Conservation (phyloP, 495 filamentous ascomycete genomes). For the Xylaria sp. region DNA sequence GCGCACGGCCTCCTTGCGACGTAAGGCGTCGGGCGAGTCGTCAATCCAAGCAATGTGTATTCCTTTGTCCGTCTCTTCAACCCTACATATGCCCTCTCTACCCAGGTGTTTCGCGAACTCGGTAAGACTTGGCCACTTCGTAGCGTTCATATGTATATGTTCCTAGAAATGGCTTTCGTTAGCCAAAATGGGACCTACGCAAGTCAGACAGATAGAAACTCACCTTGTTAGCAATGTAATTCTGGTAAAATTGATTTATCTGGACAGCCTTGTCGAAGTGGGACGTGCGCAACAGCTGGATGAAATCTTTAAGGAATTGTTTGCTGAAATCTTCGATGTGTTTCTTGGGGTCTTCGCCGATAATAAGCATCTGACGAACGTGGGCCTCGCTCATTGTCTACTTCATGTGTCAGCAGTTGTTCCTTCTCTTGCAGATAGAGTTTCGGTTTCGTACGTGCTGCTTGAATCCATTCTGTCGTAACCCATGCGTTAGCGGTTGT, state of each 20-base stretch:
- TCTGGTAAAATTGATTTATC: constrained; percentile 92
- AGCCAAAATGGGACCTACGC: not conserved
- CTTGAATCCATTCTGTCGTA: no score
- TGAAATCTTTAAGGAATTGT: constrained; percentile 82
- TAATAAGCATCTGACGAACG: constrained; percentile 82
- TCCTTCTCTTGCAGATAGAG: not conserved
- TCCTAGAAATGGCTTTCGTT: constrained; percentile 44
- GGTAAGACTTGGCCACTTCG: constrained; percentile 81
- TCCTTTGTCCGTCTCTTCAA: constrained; percentile 90
- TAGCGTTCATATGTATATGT: constrained; percentile 94
- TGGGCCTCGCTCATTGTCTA: constrained; percentile 70
- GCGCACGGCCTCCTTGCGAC: constrained; percentile 77
- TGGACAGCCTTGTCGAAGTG: constrained; percentile 88
- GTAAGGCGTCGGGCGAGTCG: constrained; percentile 81
- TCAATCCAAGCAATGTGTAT: constrained; percentile 90
- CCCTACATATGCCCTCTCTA: constrained; percentile 80
- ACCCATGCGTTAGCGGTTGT: not conserved
- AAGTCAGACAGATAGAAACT: not conserved
- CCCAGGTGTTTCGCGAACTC: constrained; percentile 89
- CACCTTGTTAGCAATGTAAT: constrained; percentile 73
- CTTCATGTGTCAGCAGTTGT: not conserved
- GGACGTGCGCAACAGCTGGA: constrained; percentile 72
- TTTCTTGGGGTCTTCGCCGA: constrained; percentile 83
- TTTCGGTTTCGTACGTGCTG: no score
- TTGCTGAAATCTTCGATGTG: constrained; percentile 76